Conservation (phyloP, 2,329 filamentous ascomycete genomes). For the Neoascochyta sp. region DNA sequence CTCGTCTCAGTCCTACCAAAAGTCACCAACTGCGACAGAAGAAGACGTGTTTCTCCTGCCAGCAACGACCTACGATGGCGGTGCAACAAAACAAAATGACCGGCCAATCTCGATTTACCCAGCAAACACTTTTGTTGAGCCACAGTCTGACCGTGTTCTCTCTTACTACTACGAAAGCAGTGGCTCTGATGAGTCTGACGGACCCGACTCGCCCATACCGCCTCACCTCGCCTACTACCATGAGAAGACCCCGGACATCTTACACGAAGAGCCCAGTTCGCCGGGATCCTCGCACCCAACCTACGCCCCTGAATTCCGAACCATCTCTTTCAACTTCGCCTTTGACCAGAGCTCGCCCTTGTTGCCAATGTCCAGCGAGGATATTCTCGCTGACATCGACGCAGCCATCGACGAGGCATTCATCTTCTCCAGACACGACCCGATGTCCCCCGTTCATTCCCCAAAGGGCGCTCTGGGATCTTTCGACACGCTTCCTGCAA, state of each 20-base stretch:
- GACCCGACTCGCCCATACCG: slow-evolving; percentile 1
- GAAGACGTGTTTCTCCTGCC: slow-evolving; percentile 16
- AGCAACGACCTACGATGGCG: slow-evolving; percentile 20
- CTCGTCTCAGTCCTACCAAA: slow-evolving; percentile 2
- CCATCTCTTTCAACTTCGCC: slow-evolving; percentile 12
- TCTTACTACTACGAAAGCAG: slow-evolving; percentile 10
- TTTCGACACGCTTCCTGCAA: slow-evolving; percentile 4
- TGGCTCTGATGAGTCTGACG: slow-evolving; percentile 5
- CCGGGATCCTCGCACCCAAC: slow-evolving; percentile 1
- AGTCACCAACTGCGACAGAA: slow-evolving; percentile 12
- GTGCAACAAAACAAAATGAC: slow-evolving; percentile 7
- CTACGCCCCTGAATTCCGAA: slow-evolving; percentile 5
- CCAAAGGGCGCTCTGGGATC: too few species aligned
- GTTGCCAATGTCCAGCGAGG: slow-evolving; percentile 9
- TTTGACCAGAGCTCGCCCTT: slow-evolving; percentile 14
- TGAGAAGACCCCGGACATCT: slow-evolving; percentile 1
- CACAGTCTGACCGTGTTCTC: slow-evolving; percentile 5
- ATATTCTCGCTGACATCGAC: slow-evolving; percentile 22
- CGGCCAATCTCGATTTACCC: slow-evolving; percentile 7
- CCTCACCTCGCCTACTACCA: too few species aligned
- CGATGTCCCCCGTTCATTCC: too few species aligned
- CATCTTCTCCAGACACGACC: slow-evolving; percentile 10
- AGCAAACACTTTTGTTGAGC: slow-evolving; percentile 1
- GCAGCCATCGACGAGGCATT: slow-evolving; percentile 24
- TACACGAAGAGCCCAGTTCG: background rate